Evolutionary conservation across 257 asterid genomes (phyloP).

Genomic region (Ajuga chamaepitys): DNA sequence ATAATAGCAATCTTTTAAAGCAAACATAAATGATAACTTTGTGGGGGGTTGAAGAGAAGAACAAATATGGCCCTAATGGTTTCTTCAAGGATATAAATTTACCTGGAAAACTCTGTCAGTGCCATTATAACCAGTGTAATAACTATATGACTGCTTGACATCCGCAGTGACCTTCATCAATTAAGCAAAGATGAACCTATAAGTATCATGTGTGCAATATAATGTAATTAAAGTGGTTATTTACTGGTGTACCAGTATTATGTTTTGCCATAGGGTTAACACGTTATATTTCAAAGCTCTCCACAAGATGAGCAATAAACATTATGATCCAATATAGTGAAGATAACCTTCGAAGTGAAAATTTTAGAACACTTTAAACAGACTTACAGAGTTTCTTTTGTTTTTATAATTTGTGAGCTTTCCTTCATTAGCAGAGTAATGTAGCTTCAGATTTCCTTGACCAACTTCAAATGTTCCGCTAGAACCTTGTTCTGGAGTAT

Average conservation of each 20-base stretch:
- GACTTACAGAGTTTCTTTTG: slow-evolving; percentile 36
- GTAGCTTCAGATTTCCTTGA: slow-evolving; percentile 64
- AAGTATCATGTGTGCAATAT: slow-evolving; percentile 20
- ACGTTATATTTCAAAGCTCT: neutral
- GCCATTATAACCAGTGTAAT: slow-evolving; percentile 73
- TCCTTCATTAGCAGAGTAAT: slow-evolving; percentile 47
- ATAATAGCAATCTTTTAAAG: slow-evolving; percentile 5
- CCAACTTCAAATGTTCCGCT: slow-evolving; percentile 56
- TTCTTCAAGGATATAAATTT: slow-evolving; percentile 10
- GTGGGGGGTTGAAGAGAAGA: neutral
- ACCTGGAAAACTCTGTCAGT: slow-evolving; percentile 74
- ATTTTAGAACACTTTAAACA: neutral
- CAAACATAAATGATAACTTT: slow-evolving; percentile 1
- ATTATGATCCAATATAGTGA: neutral
- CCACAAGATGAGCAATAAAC: neutral
- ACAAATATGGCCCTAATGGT: neutral
- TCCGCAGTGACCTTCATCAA: slow-evolving; percentile 36
- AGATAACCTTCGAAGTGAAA: neutral
- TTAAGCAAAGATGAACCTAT: slow-evolving; percentile 16
- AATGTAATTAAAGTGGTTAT: neutral
- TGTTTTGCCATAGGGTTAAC: neutral
- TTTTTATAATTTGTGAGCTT: slow-evolving; percentile 45
- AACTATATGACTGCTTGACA: slow-evolving; percentile 53
- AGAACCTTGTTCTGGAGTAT: slow-evolving; percentile 26
- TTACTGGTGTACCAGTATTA: slow-evolving; percentile 2